A percentile compares a stretch with the other conserved stretches of the same genome.
phyloP scores from a whole-genome alignment of 306 rosid species.

The Begonia loranthoides region DNA sequence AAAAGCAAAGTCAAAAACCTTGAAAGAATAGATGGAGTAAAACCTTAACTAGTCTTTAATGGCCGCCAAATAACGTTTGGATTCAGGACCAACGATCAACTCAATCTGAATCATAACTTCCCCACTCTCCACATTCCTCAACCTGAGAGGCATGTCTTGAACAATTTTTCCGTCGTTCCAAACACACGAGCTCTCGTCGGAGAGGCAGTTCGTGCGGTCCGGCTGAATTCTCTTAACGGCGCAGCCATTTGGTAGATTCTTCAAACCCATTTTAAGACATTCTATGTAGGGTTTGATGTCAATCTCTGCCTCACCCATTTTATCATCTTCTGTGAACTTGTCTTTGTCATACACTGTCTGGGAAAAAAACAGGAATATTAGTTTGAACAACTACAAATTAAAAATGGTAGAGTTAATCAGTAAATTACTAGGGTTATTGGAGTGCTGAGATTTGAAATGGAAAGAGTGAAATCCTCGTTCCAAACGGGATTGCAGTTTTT shows the following conservation, averaged over 20 bases:
- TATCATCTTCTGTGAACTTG: constrained; percentile 50
- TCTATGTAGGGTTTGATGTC: constrained; percentile 59
- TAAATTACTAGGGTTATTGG: constrained; percentile 37
- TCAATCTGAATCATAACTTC: constrained; percentile 50
- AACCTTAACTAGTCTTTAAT: too few relatives aligned
- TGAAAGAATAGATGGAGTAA: too few relatives aligned
- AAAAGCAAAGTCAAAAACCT: too few relatives aligned
- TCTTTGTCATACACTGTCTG: constrained; percentile 70
- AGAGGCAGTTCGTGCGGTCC: constrained; percentile 31
- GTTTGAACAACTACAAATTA: neutral
- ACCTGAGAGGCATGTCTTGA: constrained; percentile 56
- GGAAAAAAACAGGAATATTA: neutral
- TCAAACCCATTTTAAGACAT: constrained; percentile 29
- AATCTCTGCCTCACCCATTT: constrained; percentile 74
- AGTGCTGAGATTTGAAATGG: constrained; percentile 20
- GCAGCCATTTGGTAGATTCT: constrained; percentile 44
- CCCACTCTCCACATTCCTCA: constrained; percentile 67
- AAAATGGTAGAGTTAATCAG: constrained; percentile 5
- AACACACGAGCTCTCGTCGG: constrained; percentile 58
- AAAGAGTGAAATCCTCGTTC: constrained; percentile 76
- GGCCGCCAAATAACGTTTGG: too few relatives aligned
- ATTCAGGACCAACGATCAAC: constrained; percentile 41
- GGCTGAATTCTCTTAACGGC: constrained; percentile 50
- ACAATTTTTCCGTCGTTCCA: constrained; percentile 41
- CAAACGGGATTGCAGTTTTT: constrained; percentile 60